Evolutionary conservation across 495 filamentous ascomycete species (phyloP), one percentile per base, ranked within the genome.

Genomic region (Tuber magnatum): DNA sequence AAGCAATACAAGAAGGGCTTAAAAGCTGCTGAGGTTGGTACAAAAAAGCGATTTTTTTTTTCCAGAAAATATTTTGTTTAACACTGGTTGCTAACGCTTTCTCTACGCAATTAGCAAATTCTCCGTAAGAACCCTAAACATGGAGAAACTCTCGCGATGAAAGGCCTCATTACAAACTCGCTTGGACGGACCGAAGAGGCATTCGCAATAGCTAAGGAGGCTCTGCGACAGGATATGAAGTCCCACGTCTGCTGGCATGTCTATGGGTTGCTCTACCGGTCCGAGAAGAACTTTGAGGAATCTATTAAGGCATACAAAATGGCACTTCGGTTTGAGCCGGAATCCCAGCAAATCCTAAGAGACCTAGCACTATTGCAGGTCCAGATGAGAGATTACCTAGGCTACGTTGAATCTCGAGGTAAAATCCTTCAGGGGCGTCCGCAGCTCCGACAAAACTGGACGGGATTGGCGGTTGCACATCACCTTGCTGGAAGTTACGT

Each of bases 171-270:
- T 77, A 92, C 97, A 85, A 98, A 97, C 83, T 90, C 91, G 61
- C 89, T 92, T 83, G 93, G 94, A 74, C 93, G 96, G 85, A 88
- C 90, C 32, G 92, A 97, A 69, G 95, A 99, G 86, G 95, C 95
- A 0, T 98, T 98, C 83, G 89, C 88, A 43, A 87, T 99, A 72
- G 94, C 92, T 77, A 98, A 97, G 86, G 88, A 92, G 74, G 95
- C 95, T 69, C 86, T 99, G 68, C 92, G 89, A 70, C 92, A 94
- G 77, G 94, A 97, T 81, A 97, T 98, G 94, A 97, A 94, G 85
- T 97, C 94, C 77, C 96, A 98, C 84, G 93, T 98, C 79, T 97
- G 94, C 86, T 99, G 95, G 95, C 95, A 99, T 84, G 96, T 99
- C 51, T 98, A 98, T 81, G 95, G 95, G n/a, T 85, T 99, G 75